Evolutionary conservation across 768 basidiomycete species (phyloP), one percentile per base, ranked within the genome.

Genomic region (Lentinula raphanica): DNA sequence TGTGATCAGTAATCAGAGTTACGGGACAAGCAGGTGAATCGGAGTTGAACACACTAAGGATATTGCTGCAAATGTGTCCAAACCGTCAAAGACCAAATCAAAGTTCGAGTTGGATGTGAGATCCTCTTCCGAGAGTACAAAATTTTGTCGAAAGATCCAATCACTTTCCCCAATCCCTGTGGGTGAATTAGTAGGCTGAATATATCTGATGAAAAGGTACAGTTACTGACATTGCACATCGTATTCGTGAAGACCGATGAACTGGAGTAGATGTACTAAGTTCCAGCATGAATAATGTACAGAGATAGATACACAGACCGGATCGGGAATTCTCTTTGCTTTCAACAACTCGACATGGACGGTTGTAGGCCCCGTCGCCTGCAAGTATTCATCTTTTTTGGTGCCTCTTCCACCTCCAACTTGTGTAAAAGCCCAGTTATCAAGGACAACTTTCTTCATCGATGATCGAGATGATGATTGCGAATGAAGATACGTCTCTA

Each of bases 1-100:
- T 39, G 9, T 12, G 35, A 25, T 35, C 27, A 17, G 19, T 36
- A 19, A 31, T 19, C 21, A 5, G 23, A 36, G 23, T 4, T 9
- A n/a, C 21, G 5, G 21, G 19, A 51, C 11, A 17, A 12, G 29
- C 5, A 49, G 19, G n/a, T n/a, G 23, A 38, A 11, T 21, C 12
- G 21, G 3, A 17, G 11, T 17, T 17, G 27, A 27, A 72, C 84
- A 70, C 63, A 90, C 92, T 59, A 96, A 70, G 31, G 71, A 70
- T 40, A 94, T 78, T n/a, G 74, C 76, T 2, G 88, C 85, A 67
- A 94, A 96, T 0, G 94, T 97, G 66, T 98, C 95, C 19, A 98
- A 71, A 17, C 95, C 95, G 11, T 96, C 93, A 60, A 96, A 94
- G 7, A 94, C 79, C 17, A 98, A 74, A 67, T 95, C 93, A 29